phyloP scores from a whole-genome alignment of 345 rosid genomes.

The Eucalyptus curtisii region DNA sequence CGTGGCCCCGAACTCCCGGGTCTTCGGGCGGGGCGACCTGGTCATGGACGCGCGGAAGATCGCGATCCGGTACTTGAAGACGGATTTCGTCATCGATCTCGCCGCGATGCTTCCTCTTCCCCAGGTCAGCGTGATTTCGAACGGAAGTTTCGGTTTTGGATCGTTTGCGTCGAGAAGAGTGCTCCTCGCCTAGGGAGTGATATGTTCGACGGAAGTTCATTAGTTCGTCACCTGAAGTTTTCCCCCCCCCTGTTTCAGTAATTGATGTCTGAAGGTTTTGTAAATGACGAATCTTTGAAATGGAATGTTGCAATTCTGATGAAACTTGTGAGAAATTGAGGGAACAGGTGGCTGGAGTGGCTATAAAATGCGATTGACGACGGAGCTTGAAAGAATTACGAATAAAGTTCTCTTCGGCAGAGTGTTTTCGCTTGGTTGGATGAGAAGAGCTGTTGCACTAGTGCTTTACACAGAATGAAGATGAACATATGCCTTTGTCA shows the following conservation, averaged over 20 bases:
- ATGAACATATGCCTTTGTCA: neutral
- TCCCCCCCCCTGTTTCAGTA: neutral
- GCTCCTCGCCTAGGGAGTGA: neutral
- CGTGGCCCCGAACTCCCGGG: constrained; percentile 57
- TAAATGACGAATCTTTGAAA: neutral
- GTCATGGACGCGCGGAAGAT: constrained; percentile 58
- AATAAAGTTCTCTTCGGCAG: neutral
- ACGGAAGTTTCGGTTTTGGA: neutral
- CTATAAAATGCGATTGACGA: neutral
- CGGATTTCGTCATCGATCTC: constrained; percentile 48
- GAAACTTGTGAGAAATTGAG: neutral
- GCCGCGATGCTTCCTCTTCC: constrained; percentile 81
- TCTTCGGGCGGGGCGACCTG: constrained; percentile 78
- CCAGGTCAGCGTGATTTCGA: constrained; percentile 29
- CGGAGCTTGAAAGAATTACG: neutral
- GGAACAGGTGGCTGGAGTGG: neutral
- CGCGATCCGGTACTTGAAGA: constrained; percentile 46
- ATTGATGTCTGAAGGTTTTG: neutral
- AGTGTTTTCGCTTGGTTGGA: neutral
- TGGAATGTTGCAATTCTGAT: neutral
- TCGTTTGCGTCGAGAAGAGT: neutral
- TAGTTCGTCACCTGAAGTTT: neutral
- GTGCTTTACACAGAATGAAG: neutral
- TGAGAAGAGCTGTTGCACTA: neutral
- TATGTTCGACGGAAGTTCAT: neutral